Conservation (phyloP, 2,329 filamentous ascomycete species). For the Aspergillus niger region DNA sequence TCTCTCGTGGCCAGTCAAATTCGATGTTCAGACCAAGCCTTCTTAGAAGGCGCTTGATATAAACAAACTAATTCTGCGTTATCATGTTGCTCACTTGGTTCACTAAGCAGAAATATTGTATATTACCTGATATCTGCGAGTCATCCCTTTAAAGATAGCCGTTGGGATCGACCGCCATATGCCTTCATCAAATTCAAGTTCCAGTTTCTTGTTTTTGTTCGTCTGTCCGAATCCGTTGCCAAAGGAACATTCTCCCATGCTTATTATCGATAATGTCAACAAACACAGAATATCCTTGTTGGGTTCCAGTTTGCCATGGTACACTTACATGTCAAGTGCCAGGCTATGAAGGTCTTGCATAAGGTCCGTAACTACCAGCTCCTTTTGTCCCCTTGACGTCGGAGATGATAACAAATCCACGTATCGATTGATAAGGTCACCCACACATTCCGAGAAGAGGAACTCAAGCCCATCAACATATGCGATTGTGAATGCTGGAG, state of each 20-base stretch:
- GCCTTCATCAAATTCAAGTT: not conserved
- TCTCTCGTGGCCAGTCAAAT: conserved; percentile 9
- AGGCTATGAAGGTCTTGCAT: conserved; percentile 9
- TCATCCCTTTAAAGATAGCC: conserved; percentile 3
- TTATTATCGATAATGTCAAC: not conserved
- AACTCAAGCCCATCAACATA: not conserved
- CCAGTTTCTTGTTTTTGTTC: not conserved
- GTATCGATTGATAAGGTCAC: conserved; percentile 1
- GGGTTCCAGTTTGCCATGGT: too few relatives aligned
- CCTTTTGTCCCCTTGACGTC: too few relatives aligned
- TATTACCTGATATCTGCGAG: conserved; percentile 1
- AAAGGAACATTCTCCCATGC: conserved; percentile 11
- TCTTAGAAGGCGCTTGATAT: conserved; percentile 4
- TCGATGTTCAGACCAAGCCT: not conserved
- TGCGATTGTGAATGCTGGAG: not conserved
- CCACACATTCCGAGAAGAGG: not conserved
- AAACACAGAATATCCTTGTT: too few relatives aligned
- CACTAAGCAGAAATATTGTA: too few relatives aligned
- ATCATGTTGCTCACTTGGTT: not conserved
- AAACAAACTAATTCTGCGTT: not conserved
- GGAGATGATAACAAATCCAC: not conserved
- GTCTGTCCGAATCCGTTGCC: conserved; percentile 3
- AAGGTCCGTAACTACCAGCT: not conserved
- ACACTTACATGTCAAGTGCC: conserved; percentile 5
- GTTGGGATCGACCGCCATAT: not conserved